Conservation (phyloP, 441 rosid genomes). For the Jatropha podagrica region DNA sequence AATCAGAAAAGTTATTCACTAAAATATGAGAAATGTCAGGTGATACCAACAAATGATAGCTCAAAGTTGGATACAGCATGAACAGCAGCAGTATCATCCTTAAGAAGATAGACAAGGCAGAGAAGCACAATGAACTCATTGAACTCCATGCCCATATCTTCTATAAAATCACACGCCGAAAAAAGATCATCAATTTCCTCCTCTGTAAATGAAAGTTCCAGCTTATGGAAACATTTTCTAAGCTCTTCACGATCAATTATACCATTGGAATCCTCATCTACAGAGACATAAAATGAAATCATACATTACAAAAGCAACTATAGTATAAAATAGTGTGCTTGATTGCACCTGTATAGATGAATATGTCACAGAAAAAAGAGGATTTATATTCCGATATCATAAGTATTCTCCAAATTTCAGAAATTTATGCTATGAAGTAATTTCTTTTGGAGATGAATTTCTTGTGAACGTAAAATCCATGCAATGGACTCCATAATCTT, state of each 20-base stretch:
- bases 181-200: conserved; percentile 83
- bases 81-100: conserved; percentile 56
- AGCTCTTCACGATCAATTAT: conserved; percentile 76
- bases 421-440: neutral
- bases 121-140: conserved; percentile 91
- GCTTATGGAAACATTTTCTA: conserved; percentile 63
- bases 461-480: neutral
- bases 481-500: neutral
- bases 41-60: neutral
- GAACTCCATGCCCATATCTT: conserved; percentile 77
- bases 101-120: conserved; percentile 85
- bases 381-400: neutral
- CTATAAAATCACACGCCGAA: conserved; percentile 75
- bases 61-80: conserved; percentile 48
- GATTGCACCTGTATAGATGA: neutral
- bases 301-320: conserved; percentile 1
- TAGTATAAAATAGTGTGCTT: neutral
- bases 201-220: conserved; percentile 68
- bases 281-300: conserved; percentile 16
- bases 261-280: conserved; percentile 89
- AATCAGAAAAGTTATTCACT: neutral
- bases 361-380: neutral
- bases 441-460: neutral
- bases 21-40: conserved; percentile 1
- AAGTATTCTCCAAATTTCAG: neutral